These are phyloP conservation scores for Pisolithus albus DNA, from an alignment of 768 basidiomycete species.

Conservation along the genomic window DNA sequence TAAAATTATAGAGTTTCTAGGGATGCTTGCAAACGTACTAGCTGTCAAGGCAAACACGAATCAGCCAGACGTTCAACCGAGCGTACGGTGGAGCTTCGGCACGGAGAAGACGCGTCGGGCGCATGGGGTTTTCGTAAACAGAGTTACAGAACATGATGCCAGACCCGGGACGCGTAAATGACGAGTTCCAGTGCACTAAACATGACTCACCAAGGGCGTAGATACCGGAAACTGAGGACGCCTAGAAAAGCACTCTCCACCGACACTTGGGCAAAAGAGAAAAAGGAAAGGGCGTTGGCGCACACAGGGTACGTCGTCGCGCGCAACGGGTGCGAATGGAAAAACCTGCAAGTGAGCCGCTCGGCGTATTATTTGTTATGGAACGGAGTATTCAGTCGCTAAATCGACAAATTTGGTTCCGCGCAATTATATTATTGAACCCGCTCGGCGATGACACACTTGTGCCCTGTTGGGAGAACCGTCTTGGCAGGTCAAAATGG, in stretches of 20 bases:
- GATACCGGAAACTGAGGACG: constrained; percentile 22
- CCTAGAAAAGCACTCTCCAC: constrained; percentile 7
- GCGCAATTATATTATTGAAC: constrained; percentile 20
- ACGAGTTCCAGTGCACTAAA: constrained; percentile 1
- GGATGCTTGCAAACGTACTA: constrained; percentile 30
- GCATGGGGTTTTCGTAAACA: constrained; percentile 24
- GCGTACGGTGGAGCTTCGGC: constrained; percentile 19
- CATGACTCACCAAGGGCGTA: constrained; percentile 26
- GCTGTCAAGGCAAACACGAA: constrained; percentile 20
- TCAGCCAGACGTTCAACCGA: constrained; percentile 20
- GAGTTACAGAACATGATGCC: constrained; percentile 21
- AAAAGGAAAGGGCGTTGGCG: constrained; percentile 18
- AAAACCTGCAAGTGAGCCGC: constrained; percentile 21
- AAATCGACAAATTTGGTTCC: constrained; percentile 27
- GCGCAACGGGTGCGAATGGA: constrained; percentile 23
- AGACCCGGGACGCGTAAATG: constrained; percentile 23
- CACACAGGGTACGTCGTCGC: constrained; percentile 11
- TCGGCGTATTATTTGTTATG: constrained; percentile 29
- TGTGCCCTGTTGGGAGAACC: constrained; percentile 20
- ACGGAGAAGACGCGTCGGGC: constrained; percentile 26
- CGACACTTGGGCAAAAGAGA: constrained; percentile 16
- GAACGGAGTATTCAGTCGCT: constrained; percentile 30
- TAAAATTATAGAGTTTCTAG: constrained; percentile 29
- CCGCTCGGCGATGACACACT: constrained; percentile 26
- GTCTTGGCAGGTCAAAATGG: constrained; percentile 7